Percentiles rank a stretch among this genome's conserved stretches.
Conservation (phyloP, 139 green algal species). For the Microglena sp. region DNA sequence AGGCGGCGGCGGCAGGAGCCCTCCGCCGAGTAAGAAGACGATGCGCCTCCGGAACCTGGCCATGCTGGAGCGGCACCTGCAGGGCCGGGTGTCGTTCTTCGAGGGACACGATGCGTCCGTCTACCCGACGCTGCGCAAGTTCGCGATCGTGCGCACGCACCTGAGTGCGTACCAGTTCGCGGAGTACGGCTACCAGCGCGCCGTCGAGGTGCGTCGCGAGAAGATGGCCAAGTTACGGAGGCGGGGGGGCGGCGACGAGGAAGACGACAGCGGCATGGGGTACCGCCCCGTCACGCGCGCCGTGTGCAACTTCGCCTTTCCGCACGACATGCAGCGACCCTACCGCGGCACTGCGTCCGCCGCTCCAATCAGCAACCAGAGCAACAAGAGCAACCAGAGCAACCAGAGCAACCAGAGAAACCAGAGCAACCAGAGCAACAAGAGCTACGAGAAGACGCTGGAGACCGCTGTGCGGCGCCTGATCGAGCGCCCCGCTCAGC, state of each 20-base stretch:
- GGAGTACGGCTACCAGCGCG: slow-evolving; percentile 2
- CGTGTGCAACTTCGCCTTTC: slow-evolving; percentile 5
- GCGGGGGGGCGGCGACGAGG: not conserved
- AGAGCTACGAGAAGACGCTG: too few relatives aligned
- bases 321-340: not conserved
- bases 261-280: not conserved
- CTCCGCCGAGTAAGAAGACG: too few relatives aligned
- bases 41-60: too few relatives aligned
- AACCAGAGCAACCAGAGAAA: too few relatives aligned
- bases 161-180: slow-evolving; percentile 7
- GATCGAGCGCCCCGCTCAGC: too few relatives aligned
- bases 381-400: too few relatives aligned
- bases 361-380: too few relatives aligned
- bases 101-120: not conserved
- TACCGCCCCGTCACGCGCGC: not conserved
- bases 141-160: not conserved
- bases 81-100: slow-evolving; percentile 11
- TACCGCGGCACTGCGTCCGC: too few relatives aligned
- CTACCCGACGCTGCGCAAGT: slow-evolving; percentile 1
- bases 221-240: not conserved
- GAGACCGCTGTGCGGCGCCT: too few relatives aligned
- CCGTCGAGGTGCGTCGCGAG: not conserved
- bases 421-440: too few relatives aligned
- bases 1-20: too few relatives aligned
- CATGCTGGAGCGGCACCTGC: too few relatives aligned